Base-by-base conservation (phyloP, 2,329 filamentous ascomycete species). In the Stylonectria norvegica region DNA sequence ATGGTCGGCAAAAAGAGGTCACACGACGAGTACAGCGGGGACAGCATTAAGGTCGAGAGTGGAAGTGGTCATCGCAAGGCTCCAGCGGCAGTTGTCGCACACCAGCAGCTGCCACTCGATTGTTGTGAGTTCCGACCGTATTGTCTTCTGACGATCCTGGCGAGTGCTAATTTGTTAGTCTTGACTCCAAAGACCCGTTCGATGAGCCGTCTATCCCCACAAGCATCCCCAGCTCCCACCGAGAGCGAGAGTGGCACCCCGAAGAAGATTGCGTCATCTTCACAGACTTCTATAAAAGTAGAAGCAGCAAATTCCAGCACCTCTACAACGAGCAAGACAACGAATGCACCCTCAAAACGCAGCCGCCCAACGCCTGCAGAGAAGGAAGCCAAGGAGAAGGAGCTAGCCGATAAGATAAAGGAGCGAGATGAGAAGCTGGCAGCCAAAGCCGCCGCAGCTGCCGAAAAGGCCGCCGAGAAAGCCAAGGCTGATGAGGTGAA, bases 1-100 rank as follows among this genome's bases (percentile, higher is more conserved):
- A 59, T 59, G 19, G n/a, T 59, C 62, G 34, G 64, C 67, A 36
- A 77, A 78, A 57, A 61, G 72, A 61, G 72, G 43, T 68, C 61
- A 29, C 70, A 74, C 48, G 64, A 71, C 28, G 69, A 74, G 20
- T 76, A 66, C 44, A 50, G 65, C 3, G 63, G 58, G 8, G 59
- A 67, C 17, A 45, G 59, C 16, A 37, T 56, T n/a, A 56, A 57
- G 37, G 34, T 46, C 17, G 56, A 62, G 15, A 36, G 37, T 3
- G 43, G 42, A n/a, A n/a, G n/a, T n/a, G n/a, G n/a, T n/a, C n/a
- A n/a, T n/a, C n/a, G n/a, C n/a, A n/a, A n/a, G n/a, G n/a, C n/a
- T n/a, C n/a, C n/a, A n/a, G n/a, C n/a, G n/a, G n/a, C n/a, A n/a
- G n/a, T n/a, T n/a, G n/a, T n/a, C n/a, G n/a, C n/a, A n/a, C n/a